phyloP scores from a whole-genome alignment of 768 basidiomycete genomes.

The Pleurotus sapidus region DNA sequence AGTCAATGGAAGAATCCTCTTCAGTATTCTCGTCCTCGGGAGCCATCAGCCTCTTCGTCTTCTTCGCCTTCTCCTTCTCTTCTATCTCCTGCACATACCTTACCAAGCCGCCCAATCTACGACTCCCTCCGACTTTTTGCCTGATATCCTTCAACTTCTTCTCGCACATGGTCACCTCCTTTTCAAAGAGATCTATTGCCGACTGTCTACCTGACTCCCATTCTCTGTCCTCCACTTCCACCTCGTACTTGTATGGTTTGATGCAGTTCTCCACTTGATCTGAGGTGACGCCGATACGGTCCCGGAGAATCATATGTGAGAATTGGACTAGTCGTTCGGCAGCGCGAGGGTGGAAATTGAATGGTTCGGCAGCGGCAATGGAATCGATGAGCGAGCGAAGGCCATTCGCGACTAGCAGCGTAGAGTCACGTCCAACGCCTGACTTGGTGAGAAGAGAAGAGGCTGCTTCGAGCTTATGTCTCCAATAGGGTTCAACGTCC shows the following conservation, averaged over 20 bases:
- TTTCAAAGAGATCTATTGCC: conserved; percentile 77
- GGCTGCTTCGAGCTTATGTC: conserved; percentile 94
- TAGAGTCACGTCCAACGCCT: conserved; percentile 92
- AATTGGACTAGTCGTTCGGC: conserved; percentile 90
- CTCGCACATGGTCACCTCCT: conserved; percentile 84
- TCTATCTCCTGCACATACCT: conserved; percentile 81
- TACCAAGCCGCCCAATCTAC: conserved; percentile 75
- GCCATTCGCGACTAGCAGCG: conserved; percentile 92
- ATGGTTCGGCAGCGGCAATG: conserved; percentile 86
- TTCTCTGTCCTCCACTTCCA: conserved; percentile 90
- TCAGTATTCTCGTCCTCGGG: conserved; percentile 33
- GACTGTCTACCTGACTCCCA: conserved; percentile 84
- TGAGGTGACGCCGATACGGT: conserved; percentile 90
- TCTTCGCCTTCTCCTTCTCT: conserved; percentile 67
- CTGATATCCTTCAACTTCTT: conserved; percentile 81
- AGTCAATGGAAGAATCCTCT: conserved; percentile 52
- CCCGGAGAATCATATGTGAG: conserved; percentile 89
- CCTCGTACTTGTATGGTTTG: conserved; percentile 98
- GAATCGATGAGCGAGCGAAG: conserved; percentile 86
- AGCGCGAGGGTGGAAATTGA: conserved; percentile 85
- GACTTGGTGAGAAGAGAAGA: conserved; percentile 92
- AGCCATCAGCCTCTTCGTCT: conserved; percentile 43
- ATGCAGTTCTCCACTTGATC: conserved; percentile 99
- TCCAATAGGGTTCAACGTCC: conserved; percentile 89
- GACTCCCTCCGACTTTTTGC: conserved; percentile 83